Evolutionary conservation across 345 rosid species (phyloP).

Genomic region (Pseudoturritis turrita): DNA sequence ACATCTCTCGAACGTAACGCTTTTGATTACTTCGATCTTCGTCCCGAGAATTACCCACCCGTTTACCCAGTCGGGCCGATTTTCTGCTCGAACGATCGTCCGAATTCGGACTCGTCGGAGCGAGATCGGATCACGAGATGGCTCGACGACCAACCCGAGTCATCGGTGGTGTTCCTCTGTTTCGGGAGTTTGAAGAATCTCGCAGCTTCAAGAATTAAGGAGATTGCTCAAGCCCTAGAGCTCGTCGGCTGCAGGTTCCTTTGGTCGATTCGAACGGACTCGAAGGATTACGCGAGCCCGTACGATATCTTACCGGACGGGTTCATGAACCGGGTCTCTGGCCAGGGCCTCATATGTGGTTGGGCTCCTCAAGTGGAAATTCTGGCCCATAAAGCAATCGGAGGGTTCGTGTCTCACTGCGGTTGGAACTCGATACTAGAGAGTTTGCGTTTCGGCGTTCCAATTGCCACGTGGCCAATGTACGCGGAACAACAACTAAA

Average conservation of each 20-base stretch:
- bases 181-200: too few species aligned
- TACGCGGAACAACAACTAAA: slow-evolving; percentile 34
- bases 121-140: too few species aligned
- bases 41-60: slow-evolving; percentile 24
- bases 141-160: too few species aligned
- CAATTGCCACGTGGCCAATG: slow-evolving; percentile 32
- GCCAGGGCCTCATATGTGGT: slow-evolving; percentile 22
- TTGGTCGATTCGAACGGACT: slow-evolving; percentile 30
- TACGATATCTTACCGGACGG: slow-evolving; percentile 32
- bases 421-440: slow-evolving; percentile 31
- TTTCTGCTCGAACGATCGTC: slow-evolving; percentile 19
- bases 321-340: slow-evolving; percentile 9
- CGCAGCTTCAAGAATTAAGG: too few species aligned
- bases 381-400: slow-evolving; percentile 25
- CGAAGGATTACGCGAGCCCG: not conserved
- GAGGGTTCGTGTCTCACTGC: slow-evolving; percentile 28
- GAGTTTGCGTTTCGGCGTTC: slow-evolving; percentile 30
- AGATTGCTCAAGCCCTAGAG: slow-evolving; percentile 37
- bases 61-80: slow-evolving; percentile 42
- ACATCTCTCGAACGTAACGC: slow-evolving; percentile 34
- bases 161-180: too few species aligned
- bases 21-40: slow-evolving; percentile 8
- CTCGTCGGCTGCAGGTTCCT: slow-evolving; percentile 25
- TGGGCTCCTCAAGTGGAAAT: slow-evolving; percentile 31
- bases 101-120: not conserved